Percentiles rank a stretch among this genome's conserved stretches.
phyloP scores from a whole-genome alignment of 345 rosid genomes.

The Psidium friedrichsthalianum region DNA sequence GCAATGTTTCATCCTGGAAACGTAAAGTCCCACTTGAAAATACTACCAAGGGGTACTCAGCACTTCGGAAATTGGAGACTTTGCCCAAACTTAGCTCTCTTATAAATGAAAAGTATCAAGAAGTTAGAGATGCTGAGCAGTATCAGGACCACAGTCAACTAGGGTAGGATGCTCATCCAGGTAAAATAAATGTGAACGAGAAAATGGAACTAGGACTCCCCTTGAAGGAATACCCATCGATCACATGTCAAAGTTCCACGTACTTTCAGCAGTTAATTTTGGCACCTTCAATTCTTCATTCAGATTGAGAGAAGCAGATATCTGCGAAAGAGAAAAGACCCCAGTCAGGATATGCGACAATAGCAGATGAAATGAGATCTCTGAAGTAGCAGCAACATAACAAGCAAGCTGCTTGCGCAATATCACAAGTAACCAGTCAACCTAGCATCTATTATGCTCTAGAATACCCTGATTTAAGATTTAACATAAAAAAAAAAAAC shows the following conservation, averaged over 20 bases:
- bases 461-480: neutral
- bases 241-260: conserved; percentile 69
- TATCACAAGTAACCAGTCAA: neutral
- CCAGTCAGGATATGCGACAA: neutral
- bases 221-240: neutral
- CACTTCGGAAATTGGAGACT: neutral
- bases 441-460: neutral
- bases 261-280: conserved; percentile 58
- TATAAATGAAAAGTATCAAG: neutral
- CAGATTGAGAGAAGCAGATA: conserved; percentile 53
- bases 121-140: neutral
- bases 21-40: neutral
- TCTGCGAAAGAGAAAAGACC: conserved; percentile 17
- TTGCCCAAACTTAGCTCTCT: neutral
- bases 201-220: neutral
- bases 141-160: neutral
- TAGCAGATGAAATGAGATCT: neutral
- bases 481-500: neutral
- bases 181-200: neutral
- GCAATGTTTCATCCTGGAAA: neutral
- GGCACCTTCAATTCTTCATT: conserved; percentile 58
- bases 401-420: neutral
- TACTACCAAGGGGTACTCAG: neutral
- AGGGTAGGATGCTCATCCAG: conserved; percentile 3
- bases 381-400: neutral